Evolutionary conservation across 306 rosid species (phyloP).

Genomic region (Elaeagnus macrophylla): DNA sequence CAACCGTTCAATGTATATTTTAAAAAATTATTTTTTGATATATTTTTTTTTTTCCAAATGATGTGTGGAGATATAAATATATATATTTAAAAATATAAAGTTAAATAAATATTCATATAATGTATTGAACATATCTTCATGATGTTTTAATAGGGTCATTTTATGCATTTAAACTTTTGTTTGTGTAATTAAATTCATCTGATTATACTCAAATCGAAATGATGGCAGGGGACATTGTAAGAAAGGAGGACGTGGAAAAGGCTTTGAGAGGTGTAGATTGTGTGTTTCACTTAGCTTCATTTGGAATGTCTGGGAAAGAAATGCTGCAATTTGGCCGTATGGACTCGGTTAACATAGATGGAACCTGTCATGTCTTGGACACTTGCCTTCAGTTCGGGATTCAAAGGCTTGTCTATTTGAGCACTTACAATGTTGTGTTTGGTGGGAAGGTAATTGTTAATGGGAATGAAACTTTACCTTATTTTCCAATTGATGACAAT

Average conservation of each 20-base stretch:
- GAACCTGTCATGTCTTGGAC: slow-evolving; percentile 71
- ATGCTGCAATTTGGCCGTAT: slow-evolving; percentile 77
- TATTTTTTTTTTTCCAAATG: too few relatives aligned
- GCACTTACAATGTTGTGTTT: slow-evolving; percentile 80
- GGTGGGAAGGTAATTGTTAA: slow-evolving; percentile 64
- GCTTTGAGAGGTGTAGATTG: slow-evolving; percentile 63
- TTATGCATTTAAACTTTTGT: background rate
- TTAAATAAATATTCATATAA: too few relatives aligned
- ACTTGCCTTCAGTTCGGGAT: slow-evolving; percentile 61
- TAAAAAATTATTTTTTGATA: too few relatives aligned
- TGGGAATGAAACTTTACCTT: slow-evolving; percentile 67
- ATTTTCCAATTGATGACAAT: slow-evolving; percentile 68
- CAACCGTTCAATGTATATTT: too few relatives aligned
- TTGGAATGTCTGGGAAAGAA: slow-evolving; percentile 87
- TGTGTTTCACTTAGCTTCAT: slow-evolving; percentile 84
- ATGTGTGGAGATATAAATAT: too few relatives aligned
- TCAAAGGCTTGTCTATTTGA: slow-evolving; percentile 68
- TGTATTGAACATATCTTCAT: too few relatives aligned
- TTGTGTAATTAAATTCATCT: background rate
- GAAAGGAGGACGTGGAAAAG: slow-evolving; percentile 58
- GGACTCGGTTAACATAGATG: slow-evolving; percentile 70
- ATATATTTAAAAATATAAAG: too few relatives aligned
- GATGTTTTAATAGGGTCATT: too few relatives aligned
- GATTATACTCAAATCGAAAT: background rate
- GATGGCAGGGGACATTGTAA: slow-evolving; percentile 48